phyloP scores from a whole-genome alignment of 1,139 yeast species.

The Suhomyces bribrorum region DNA sequence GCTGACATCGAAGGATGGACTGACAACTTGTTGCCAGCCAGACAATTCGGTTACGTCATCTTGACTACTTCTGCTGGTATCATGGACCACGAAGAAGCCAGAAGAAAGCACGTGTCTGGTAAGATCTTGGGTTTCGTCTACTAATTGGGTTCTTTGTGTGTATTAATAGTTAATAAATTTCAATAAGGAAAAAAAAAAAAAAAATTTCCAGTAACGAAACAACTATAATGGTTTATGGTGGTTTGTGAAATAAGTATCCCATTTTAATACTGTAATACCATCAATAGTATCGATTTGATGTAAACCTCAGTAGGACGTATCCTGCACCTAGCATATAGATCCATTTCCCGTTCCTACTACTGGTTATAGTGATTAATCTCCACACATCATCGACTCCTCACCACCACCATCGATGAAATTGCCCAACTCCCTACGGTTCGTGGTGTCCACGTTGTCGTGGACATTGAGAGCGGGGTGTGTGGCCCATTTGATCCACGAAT shows the following conservation, averaged over 20 bases:
- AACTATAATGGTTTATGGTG: no score
- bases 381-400: neutral
- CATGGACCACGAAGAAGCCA: constrained; percentile 99
- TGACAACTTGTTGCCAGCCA: constrained; percentile 94
- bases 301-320: no score
- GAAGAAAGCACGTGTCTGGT: constrained; percentile 99
- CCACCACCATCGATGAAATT: constrained; percentile 10
- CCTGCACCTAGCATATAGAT: no score
- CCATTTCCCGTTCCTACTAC: neutral
- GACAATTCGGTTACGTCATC: constrained; percentile 97
- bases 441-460: constrained; percentile 42
- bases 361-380: no score
- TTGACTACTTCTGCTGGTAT: constrained; percentile 99
- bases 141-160: constrained; percentile 20
- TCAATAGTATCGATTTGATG: no score
- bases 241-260: no score
- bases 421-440: constrained; percentile 30
- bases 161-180: constrained; percentile 9
- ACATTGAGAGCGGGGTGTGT: constrained; percentile 65
- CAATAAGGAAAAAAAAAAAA: neutral
- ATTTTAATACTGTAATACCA: no score
- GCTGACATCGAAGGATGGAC: constrained; percentile 97
- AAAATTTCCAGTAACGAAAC: no score
- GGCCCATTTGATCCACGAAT: constrained; percentile 65
- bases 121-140: constrained; percentile 96